Base-by-base conservation (phyloP, 2,329 filamentous ascomycete genomes). In the Nemania sp. region DNA sequence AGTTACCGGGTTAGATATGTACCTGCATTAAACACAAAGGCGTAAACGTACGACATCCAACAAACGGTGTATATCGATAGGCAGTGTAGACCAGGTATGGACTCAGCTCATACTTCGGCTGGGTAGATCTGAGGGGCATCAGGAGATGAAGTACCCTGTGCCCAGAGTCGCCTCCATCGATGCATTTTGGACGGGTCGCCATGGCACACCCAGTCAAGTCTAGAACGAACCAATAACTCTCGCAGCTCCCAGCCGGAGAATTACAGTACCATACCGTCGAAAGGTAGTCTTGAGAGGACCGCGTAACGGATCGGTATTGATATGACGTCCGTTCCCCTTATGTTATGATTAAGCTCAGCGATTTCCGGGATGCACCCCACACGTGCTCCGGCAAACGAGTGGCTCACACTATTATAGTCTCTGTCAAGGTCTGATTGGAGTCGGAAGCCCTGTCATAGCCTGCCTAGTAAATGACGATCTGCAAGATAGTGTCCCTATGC, bases 351-450 rank as follows among this genome's bases (percentile, higher is more conserved):
- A 27, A 20, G 43, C 24, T 51, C 43, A 41, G 29, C 41, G 54
- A 47, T 63, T 32, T 38, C 59, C 64, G 59, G 59, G 18, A 58
- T n/a, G 49, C 49, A 54, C 54, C 53, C 57, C 60, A 47, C 54
- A 43, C 59, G 43, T n/a, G 54, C 45, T 32, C 64, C 13, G 38
- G 13, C 27, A 38, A 38, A 24, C 64, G 7, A 47, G 13, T 38
- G 49, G 47, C 49, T 55, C n/a, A 24, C 45, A 8, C 20, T 49
- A 26, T n/a, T 43, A 13, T 13, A n/a, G 49, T 26, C 35, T 41
- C 10, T 24, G 35, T 57, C 13, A 41, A 56, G 63, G 51, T 43
- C 22, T 29, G 1, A 5, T 5, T 53, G 53, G 47, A 18, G 29
- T 41, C 18, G n/a, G 27, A 52, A 54, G 51, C 62, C 41, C 29